These are phyloP conservation scores for Cyclotella kingstonii DNA, from an alignment of 108 stramenopile genomes.

Conservation along the genomic window DNA sequence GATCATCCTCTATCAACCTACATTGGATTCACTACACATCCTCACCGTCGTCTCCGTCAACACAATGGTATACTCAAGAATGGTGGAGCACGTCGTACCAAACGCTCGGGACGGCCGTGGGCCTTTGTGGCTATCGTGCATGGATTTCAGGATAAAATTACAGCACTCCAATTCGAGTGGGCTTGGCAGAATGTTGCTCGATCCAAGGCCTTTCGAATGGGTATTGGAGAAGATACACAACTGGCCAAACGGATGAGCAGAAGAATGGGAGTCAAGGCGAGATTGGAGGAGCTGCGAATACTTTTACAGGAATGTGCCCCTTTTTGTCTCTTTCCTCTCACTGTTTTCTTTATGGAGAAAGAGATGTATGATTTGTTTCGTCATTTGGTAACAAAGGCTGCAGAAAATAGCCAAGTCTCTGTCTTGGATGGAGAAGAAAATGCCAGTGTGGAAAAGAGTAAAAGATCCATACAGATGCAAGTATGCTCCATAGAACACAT, in stretches of 20 bases:
- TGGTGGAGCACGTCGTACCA: conserved; percentile 68
- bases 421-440: too few relatives aligned
- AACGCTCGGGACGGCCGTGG: conserved; percentile 69
- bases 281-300: conserved; percentile 44
- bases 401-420: too few relatives aligned
- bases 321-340: conserved; percentile 35
- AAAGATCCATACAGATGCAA: too few relatives aligned
- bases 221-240: conserved; percentile 46
- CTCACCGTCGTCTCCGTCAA: conserved; percentile 61
- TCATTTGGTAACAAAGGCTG: conserved; percentile 19
- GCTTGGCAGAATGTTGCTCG: conserved; percentile 73
- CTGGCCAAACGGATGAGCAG: conserved; percentile 44
- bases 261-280: conserved; percentile 24
- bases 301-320: conserved; percentile 32
- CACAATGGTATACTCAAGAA: conserved; percentile 73
- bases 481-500: too few relatives aligned
- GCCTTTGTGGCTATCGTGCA: conserved; percentile 54
- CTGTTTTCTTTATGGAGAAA: conserved; percentile 39
- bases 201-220: conserved; percentile 52
- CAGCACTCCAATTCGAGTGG: conserved; percentile 83
- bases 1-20: conserved; percentile 48
- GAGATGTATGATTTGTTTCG: conserved; percentile 19
- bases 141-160: conserved; percentile 60
- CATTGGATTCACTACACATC: conserved; percentile 55
- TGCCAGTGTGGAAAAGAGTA: too few relatives aligned